Conservation (phyloP, 1,284 basidiomycete genomes). For the Tilletia setariae region DNA sequence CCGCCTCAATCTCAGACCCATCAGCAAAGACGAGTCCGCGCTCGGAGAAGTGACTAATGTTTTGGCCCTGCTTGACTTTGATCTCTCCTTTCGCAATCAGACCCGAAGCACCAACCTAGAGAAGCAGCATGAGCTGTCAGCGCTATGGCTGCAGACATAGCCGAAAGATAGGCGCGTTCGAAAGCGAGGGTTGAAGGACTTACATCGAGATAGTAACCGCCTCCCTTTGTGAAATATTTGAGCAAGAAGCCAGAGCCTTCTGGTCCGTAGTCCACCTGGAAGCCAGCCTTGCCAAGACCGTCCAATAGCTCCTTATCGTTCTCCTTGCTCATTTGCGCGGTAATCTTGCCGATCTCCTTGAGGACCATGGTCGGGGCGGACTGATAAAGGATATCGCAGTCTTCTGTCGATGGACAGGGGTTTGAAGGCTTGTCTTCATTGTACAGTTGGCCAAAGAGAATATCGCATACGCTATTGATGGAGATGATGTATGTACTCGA, state of each 20-base stretch:
- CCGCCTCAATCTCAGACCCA: slow-evolving; percentile 24
- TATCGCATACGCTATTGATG: slow-evolving; percentile 49
- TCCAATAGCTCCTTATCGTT: slow-evolving; percentile 62
- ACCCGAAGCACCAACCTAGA: slow-evolving; percentile 12
- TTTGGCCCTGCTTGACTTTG: slow-evolving; percentile 61
- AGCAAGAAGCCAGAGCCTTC: slow-evolving; percentile 62
- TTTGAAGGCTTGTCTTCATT: slow-evolving; percentile 54
- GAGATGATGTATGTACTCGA: slow-evolving; percentile 65
- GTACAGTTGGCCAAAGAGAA: slow-evolving; percentile 59
- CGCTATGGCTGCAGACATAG: no score
- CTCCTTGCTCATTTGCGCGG: slow-evolving; percentile 42
- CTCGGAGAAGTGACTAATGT: slow-evolving; percentile 21
- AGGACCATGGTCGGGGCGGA: slow-evolving; percentile 58
- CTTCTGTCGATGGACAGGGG: slow-evolving; percentile 57
- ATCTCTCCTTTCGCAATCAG: slow-evolving; percentile 63
- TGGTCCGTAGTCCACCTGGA: slow-evolving; percentile 62
- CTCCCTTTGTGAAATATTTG: slow-evolving; percentile 35
- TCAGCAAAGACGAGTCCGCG: slow-evolving; percentile 24
- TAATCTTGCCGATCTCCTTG: slow-evolving; percentile 56
- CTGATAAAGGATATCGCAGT: slow-evolving; percentile 61
- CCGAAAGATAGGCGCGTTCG: no score
- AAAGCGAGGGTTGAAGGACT: not conserved
- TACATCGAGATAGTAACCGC: slow-evolving; percentile 58
- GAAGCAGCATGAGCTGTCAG: not conserved
- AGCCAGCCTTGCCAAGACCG: slow-evolving; percentile 64